A percentile compares a stretch with the other conserved stretches of the same genome.
Conservation (phyloP, 805 yeast species). For the Zygoascus bituminiphila region DNA sequence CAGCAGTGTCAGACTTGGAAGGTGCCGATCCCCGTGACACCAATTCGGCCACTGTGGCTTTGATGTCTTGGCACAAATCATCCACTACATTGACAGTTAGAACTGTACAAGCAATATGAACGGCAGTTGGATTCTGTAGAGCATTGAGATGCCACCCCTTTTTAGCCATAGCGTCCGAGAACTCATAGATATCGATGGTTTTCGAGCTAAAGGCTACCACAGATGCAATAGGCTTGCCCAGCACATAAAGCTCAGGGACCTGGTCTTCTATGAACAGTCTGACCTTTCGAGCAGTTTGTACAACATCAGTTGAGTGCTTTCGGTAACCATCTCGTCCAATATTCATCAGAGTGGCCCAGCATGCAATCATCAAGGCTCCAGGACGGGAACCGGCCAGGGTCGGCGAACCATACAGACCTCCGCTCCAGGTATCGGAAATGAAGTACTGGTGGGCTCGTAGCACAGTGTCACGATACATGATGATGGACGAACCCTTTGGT, state of each 20-base stretch:
- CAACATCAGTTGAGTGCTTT: constrained; percentile 56
- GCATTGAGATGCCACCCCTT: constrained; percentile 87
- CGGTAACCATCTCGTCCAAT: constrained; percentile 81
- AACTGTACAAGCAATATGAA: constrained; percentile 82
- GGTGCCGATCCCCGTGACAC: constrained; percentile 23
- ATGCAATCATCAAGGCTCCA: constrained; percentile 95
- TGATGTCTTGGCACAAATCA: constrained; percentile 47
- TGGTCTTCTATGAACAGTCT: constrained; percentile 37
- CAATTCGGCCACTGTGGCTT: constrained; percentile 37
- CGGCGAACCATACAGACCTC: constrained; percentile 94
- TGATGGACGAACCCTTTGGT: constrained; percentile 90
- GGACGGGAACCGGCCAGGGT: constrained; percentile 96
- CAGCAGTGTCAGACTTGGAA: constrained; percentile 55
- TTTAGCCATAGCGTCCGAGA: constrained; percentile 60
- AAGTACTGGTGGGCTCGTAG: constrained; percentile 79
- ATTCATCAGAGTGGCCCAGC: constrained; percentile 88
- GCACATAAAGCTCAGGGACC: constrained; percentile 51
- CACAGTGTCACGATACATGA: constrained; percentile 70
- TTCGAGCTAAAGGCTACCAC: constrained; percentile 71
- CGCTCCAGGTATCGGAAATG: constrained; percentile 77
- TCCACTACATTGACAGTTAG: constrained; percentile 56
- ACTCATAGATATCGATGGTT: constrained; percentile 59
- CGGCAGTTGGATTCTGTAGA: constrained; percentile 81
- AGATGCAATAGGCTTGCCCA: constrained; percentile 81
- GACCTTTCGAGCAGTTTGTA: constrained; percentile 53